Evolutionary conservation across 2,329 filamentous ascomycete species (phyloP), one percentile per base, ranked within the genome.

Genomic region (Fusarium haematococcum): DNA sequence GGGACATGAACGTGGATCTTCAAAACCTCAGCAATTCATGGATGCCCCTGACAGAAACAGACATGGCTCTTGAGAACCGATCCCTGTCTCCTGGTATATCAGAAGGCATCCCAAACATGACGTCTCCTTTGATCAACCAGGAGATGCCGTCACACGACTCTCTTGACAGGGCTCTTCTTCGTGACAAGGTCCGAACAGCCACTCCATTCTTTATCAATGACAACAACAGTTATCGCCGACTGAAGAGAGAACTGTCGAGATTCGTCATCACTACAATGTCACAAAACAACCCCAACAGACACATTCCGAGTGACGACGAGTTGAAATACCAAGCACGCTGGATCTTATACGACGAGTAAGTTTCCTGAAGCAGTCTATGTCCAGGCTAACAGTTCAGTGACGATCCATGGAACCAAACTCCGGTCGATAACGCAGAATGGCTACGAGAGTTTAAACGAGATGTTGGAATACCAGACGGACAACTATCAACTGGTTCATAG

Each of bases 381-480:
- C 52, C 27, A 25, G 14, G 33, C 11, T 5, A 18, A 73, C 75
- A 33, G 68, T 56, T n/a, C 0, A 75, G 73, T 6, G 73, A 75
- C 35, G 73, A 75, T 18, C 73, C 73, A 23, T 75, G 75, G 75
- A 77, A 77, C 20, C 73, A 76, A 48, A 77, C 75, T 10, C 70
- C 75, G 1, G 75, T 77, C 0, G 75, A 77, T 5, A 77, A 77
- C 14, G 66, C 65, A 14, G 68, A 77, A 50, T 77, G 75, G 75
- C 13, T 77, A 6, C 69, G 63, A 16, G 68, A 73, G 32, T 77
- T 77, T 11, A 77, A 77, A 8, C n/a, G 74, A 9, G 75, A 77
- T 4, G 66, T 77, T 3, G 75, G 75, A 1, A 69, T 76, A 9
- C 60, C 58, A 23, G 20, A 45, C 7, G 58, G n/a, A 37, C 20